Evolutionary conservation across 1,139 yeast genomes (phyloP), one percentile per base, ranked within the genome.

Genomic region (Hemisphaericaspora lyxosophila): DNA sequence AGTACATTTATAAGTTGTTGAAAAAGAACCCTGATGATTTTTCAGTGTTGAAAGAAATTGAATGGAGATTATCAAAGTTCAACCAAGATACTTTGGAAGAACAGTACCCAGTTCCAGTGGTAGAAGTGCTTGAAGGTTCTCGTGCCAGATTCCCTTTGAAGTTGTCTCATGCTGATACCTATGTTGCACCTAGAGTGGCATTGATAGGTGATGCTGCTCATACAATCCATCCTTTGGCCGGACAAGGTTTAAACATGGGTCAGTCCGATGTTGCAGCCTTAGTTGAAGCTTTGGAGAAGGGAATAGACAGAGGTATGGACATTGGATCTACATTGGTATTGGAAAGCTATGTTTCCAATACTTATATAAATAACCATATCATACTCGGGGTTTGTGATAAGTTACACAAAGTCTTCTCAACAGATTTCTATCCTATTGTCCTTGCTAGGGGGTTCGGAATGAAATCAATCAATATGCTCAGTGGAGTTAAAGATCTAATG

Each of bases 221-320:
- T 51, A 85, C 97, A 0, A 87, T 96, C 1, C 98, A 92, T 59
- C 98, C 99, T 2, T 70, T 92, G 43, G 97, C 97, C 2, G 99
- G 99, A 4, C 98, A 94, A 62, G 98, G 99, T 12, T 75, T 92
- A 43, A 92, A 92, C 59, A 89, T 92, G 96, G 98, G 98, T n/a
- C 97, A 90, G 59, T 82, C 85, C 25, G 99, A 92, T 55, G 96
- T 87, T 2, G 82, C 82, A 40, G 69, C 82, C 2, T 70, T 92
- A 30, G 80, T 83, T 1, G 67, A 60, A 1, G 86, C 94, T 0
- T 57, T 92, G 30, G 95, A 87, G 48, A 67, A 50, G 8, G 95
- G 95, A 1, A 65, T 78, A 3, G 66, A 68, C 24, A 70, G 96
- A 32, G 99, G 99, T 0, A 70, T 86, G 46, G 98, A 94, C 54